Conservation (phyloP, 2,329 filamentous ascomycete species). For the Cladosporium sp. region DNA sequence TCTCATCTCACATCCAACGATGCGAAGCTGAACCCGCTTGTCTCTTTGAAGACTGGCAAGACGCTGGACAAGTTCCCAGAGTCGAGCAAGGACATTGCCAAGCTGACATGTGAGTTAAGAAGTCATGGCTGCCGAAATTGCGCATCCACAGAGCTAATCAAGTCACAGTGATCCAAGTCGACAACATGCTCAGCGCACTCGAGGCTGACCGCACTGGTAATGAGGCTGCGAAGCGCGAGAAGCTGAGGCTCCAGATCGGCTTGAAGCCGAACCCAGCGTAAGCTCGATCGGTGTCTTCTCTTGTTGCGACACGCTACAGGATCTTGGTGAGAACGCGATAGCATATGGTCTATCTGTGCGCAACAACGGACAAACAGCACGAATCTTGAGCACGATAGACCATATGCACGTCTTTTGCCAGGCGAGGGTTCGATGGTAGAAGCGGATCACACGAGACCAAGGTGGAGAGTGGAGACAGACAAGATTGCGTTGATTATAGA, state of each 20-base stretch:
- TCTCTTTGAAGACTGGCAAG: constrained; percentile 29
- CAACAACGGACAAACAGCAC: neutral
- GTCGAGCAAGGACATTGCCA: constrained; percentile 27
- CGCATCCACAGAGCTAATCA: neutral
- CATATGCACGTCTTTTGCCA: too few species aligned
- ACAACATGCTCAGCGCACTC: constrained; percentile 27
- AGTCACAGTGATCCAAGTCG: constrained; percentile 24
- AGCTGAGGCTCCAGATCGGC: constrained; percentile 29
- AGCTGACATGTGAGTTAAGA: constrained; percentile 24
- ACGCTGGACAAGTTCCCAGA: constrained; percentile 29
- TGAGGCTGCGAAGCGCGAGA: constrained; percentile 27
- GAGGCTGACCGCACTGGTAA: constrained; percentile 29
- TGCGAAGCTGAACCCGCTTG: constrained; percentile 27
- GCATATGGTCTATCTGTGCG: neutral
- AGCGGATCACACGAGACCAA: too few species aligned
- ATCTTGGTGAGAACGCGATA: too few species aligned
- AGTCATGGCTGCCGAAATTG: neutral
- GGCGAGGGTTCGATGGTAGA: too few species aligned
- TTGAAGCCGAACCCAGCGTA: constrained; percentile 30
- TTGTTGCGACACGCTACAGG: too few species aligned
- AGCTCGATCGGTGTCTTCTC: neutral
- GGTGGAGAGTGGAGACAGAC: too few species aligned
- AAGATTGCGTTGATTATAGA: too few species aligned
- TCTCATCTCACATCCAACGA: constrained; percentile 26
- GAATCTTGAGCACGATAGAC: neutral